Percentiles rank a stretch among this genome's conserved stretches.
phyloP scores from a whole-genome alignment of 192 early-diverging fungal species.

The Ramicandelaber brevisporus region DNA sequence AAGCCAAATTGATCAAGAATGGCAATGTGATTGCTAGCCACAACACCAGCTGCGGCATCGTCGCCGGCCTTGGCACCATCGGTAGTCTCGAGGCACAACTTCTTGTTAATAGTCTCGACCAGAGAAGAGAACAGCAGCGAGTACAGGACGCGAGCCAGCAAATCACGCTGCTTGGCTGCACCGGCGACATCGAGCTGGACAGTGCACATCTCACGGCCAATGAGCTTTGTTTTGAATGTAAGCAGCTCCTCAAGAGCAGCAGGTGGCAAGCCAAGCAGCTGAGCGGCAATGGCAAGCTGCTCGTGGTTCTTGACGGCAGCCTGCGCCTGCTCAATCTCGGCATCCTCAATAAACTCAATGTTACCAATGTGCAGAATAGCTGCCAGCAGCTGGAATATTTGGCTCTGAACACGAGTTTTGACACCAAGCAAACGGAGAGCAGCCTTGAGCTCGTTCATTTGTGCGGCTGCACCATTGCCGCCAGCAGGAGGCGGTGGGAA shows the following conservation, averaged over 20 bases:
- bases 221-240: constrained; percentile 56
- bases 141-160: constrained; percentile 61
- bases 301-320: constrained; percentile 53
- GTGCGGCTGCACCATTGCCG: constrained; percentile 22
- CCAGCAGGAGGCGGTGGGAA: constrained; percentile 15
- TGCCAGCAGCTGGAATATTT: constrained; percentile 60
- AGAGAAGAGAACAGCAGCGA: constrained; percentile 70
- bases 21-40: constrained; percentile 73
- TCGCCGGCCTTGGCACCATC: constrained; percentile 29
- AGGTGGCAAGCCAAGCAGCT: constrained; percentile 52
- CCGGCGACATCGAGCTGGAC: constrained; percentile 63
- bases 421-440: constrained; percentile 34
- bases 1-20: constrained; percentile 55
- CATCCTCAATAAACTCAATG: constrained; percentile 42
- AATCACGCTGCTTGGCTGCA: constrained; percentile 55
- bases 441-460: constrained; percentile 34
- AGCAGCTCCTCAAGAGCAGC: constrained; percentile 41
- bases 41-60: constrained; percentile 43
- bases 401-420: constrained; percentile 32
- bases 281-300: constrained; percentile 38
- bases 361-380: constrained; percentile 84
- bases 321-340: constrained; percentile 40
- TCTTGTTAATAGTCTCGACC: constrained; percentile 73
- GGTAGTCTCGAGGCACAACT: constrained; percentile 36
- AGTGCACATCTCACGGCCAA: constrained; percentile 64